Evolutionary conservation across 2,329 filamentous ascomycete species (phyloP), one percentile per base, ranked within the genome.

Genomic region (Fusarium continuum): DNA sequence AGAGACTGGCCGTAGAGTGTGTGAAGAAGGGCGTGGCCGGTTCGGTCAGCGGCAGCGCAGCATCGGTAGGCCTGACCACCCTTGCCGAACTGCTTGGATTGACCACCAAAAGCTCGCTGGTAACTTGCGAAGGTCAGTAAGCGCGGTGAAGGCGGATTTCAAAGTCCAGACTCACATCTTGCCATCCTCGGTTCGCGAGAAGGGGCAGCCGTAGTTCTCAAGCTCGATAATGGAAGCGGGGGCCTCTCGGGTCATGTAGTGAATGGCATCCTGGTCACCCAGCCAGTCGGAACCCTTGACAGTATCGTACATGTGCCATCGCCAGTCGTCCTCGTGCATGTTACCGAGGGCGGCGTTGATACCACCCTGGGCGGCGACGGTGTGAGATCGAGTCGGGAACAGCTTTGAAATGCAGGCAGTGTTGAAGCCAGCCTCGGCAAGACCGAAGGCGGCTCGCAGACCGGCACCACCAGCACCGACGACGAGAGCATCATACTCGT

Each of bases 221-320:
- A 98, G 88, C 81, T 97, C 93, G 76, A 96, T 91, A 70, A 97
- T 93, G 69, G 91, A 94, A 60, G 90, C 88, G 28, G 93, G 93
- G 61, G 93, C 93, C 82, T 97, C 93, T 74, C 93, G 87, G 73
- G 93, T 97, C 93, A 97, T 97, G 83, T 97, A 97, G 82, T 97
- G 93, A 75, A 97, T 97, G 67, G 93, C 93, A 77, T 97, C 93
- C 80, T 97, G 93, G 79, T 97, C 93, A 78, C 93, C 93, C 46
- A 97, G 87, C 93, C 93, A 97, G 83, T 97, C 93, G 68, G 92
- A 96, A 68, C 93, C 93, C 85, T 97, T 97, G 76, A 97, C 93
- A 36, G 93, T 97, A 79, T 97, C 93, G 84, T 97, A 97, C 93
- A 97, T 97, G 82, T 97, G 93, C 93, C 93, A 97, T 84, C 93